Evolutionary conservation across 208 protist species (phyloP).

Genomic region (Trypanosoma platydactyli): DNA sequence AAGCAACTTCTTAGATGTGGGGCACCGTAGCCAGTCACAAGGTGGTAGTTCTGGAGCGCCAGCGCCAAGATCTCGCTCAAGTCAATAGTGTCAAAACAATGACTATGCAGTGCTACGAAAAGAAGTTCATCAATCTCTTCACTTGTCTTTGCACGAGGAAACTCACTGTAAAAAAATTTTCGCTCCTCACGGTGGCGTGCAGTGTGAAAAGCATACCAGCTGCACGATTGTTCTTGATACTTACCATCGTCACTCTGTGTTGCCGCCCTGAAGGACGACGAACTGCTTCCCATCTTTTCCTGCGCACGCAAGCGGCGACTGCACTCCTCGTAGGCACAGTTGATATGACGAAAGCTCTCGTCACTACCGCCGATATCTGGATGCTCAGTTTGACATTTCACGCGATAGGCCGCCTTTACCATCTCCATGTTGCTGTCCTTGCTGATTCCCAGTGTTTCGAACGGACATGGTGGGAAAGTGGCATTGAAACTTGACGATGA

Average conservation of each 20-base stretch:
- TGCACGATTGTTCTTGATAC: not conserved
- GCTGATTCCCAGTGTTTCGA: slow-evolving; percentile 17
- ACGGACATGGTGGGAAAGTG: slow-evolving; percentile 7
- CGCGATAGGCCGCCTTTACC: slow-evolving; percentile 31
- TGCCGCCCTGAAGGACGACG: not conserved
- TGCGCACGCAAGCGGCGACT: slow-evolving; percentile 5
- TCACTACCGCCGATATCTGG: slow-evolving; percentile 36
- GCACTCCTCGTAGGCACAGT: slow-evolving; percentile 33
- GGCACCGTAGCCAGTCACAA: slow-evolving; percentile 19
- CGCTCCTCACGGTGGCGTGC: slow-evolving; percentile 4
- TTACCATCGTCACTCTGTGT: not conserved
- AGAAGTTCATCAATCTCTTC: slow-evolving; percentile 27
- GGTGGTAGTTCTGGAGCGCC: slow-evolving; percentile 17
- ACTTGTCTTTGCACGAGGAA: slow-evolving; percentile 7
- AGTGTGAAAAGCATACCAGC: slow-evolving; percentile 10
- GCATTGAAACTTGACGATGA: not conserved
- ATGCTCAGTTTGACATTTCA: slow-evolving; percentile 32
- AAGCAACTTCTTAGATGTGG: slow-evolving; percentile 21
- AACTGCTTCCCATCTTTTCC: not conserved
- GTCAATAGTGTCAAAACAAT: slow-evolving; percentile 24
- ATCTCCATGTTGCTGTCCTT: slow-evolving; percentile 12
- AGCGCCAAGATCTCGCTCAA: slow-evolving; percentile 16
- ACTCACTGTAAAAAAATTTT: slow-evolving; percentile 19
- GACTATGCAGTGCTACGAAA: slow-evolving; percentile 7
- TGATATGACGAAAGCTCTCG: slow-evolving; percentile 22